Evolutionary conservation across 495 filamentous ascomycete species (phyloP), one percentile per base, ranked within the genome.

Genomic region (Podospora conica): DNA sequence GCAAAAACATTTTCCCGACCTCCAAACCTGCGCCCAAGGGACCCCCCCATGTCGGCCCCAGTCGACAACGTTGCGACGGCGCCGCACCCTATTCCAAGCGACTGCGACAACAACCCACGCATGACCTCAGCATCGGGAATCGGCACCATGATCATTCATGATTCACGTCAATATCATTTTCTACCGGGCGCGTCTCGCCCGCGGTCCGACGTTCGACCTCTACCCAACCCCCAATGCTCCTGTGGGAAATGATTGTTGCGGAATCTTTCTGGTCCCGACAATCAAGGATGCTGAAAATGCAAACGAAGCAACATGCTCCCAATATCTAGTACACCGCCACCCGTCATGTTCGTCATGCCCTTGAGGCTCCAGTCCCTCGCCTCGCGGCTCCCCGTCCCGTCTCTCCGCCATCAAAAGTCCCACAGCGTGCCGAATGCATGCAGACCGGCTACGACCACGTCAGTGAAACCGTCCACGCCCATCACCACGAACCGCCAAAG

Each of bases 391-490:
- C 18, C 40, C 40, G 40, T 18, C 40, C 40, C 40, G 40, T n/a
- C 18, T n/a, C 18, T n/a, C 40, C 40, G 40, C 18, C 29, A 31
- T 77, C 62, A 81, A 61, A 81, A 81, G 68, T 81, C 78, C 78
- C 78, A 81, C 48, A 81, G 70, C 33, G 78, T 81, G 55, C 78
- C 78, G 65, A 81, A 81, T 28, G 76, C 78, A 58, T 79, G 75
- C 68, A 81, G 25, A 58, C 77, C 77, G 59, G 71, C 76, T 74
- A 28, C 55, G 40, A 58, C 55, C 40, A 68, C 20, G 65, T 76
- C 64, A 72, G 69, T n/a, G 40, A 48, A 48, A 48, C 62, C 53
- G 63, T 68, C 48, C 55, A 4, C 27, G 21, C 29, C 21, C 11
- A 25, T 56, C 11, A 15, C 22, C 29, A 25, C 25, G 25, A 6